Evolutionary conservation across 805 yeast genomes (phyloP), one percentile per base, ranked within the genome.

Genomic region (Teunomyces atbi): DNA sequence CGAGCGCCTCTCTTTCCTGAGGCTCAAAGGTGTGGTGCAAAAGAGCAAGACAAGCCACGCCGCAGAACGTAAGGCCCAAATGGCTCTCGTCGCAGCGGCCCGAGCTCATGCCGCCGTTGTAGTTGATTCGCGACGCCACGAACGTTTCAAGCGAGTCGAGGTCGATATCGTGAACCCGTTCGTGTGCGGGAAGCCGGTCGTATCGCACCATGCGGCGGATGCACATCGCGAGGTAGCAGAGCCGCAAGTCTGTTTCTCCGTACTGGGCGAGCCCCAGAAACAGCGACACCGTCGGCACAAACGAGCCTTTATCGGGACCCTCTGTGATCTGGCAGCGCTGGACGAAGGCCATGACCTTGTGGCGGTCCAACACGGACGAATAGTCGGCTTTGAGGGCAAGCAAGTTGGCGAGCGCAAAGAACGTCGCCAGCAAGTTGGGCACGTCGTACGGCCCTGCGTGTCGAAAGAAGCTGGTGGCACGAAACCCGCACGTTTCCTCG

Each of bases 41-140:
- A 35, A 87, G 53, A 28, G 61, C 57, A 46, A 89, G 69, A 1
- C 86, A 63, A 0, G 86, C 85, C 19, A 91, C 55, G 0, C 87
- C 96, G 66, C 97, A 91, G 58, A 81, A 92, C 0, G 96, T 86
- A 48, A 86, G 74, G 0, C 98, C 99, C 6, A 89, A 83, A 65
- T 92, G 97, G 2, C 90, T 73, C 62, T 92, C 99, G 11, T 71
- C 65, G 32, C 60, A 58, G 3, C 68, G 62, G 6, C 50, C 38
- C 19, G 77, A 76, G 4, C 91, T 86, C 39, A 88, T 64, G 0
- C 96, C 97, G 1, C 97, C 97, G 56, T 78, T 82, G 53, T 64
- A 74, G 45, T 58, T 61, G 21, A 65, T 47, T 34, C 69, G 47
- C 6, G 41, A 45, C 3, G 59, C 34, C 5, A 73, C 53, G 58